Base-by-base conservation (phyloP, 2,329 filamentous ascomycete genomes). In the Pyricularia grisea region DNA sequence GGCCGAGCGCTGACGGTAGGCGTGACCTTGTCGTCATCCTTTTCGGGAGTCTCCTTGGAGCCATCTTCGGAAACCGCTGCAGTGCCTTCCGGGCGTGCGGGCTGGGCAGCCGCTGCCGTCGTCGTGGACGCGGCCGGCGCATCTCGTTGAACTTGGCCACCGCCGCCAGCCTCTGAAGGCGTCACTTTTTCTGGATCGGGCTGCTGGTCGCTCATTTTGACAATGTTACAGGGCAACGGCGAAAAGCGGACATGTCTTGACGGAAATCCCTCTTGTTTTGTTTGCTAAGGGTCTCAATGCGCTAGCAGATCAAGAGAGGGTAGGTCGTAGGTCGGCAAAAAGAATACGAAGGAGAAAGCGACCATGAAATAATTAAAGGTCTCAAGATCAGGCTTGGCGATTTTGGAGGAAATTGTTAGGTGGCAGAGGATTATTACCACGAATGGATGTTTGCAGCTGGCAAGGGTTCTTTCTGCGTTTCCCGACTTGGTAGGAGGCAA, bases 1-100 rank as follows among this genome's bases (percentile, higher is more conserved):
- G 82, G 80, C 10, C 77, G 78, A 2, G 73, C 68, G 70, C 81
- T 80, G 67, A 75, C 73, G 2, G 23, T 33, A 69, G 80, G 76
- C 4, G 71, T 70, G 1, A 74, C 74, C 31, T 74, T 70, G 67
- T 77, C 74, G 20, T 81, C 28, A 7, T 31, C 76, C 60, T 68
- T 67, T 58, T 25, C 60, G 23, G 31, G 65, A 3, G 11, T 25
- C 4, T 12, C 58, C 11, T 61, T 50, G 42, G 42, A 50, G 42
- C 42, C 42, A n/a, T 50, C 42, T 50, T 50, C 20, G 42, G 42
- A 50, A 20, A 2, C 42, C 6, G 14, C 17, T 50, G 42, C 17
- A n/a, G 42, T 50, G 20, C 14, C 42, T 6, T 50, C 17, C 42
- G 42, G 17, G 0, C 7, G 7, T 12, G 58, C 2, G 58, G 58